Conservation (phyloP, 2,329 filamentous ascomycete species). For the Thelonectria rubi region DNA sequence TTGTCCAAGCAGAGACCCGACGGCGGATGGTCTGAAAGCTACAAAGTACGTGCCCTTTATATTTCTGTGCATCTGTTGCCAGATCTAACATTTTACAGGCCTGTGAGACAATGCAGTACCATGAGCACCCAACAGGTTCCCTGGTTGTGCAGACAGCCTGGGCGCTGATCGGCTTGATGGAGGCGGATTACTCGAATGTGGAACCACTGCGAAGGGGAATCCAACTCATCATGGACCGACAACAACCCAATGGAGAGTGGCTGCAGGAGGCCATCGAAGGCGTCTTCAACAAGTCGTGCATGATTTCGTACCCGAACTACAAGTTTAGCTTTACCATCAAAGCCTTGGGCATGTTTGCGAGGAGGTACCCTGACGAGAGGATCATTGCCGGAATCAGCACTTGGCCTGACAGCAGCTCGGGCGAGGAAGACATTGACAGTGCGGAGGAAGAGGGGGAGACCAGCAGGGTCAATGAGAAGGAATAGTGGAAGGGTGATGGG, state of each 20-base stretch:
- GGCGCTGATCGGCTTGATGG: slow-evolving; percentile 83
- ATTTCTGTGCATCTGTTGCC: not conserved
- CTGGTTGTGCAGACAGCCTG: slow-evolving; percentile 96
- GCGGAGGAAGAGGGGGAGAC: not conserved
- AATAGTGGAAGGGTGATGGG: not conserved
- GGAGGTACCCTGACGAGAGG: slow-evolving; percentile 72
- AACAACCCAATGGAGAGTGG: slow-evolving; percentile 93
- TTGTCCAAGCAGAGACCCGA: slow-evolving; percentile 85
- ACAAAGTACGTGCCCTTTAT: slow-evolving; percentile 64
- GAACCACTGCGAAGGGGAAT: slow-evolving; percentile 78
- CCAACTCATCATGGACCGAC: slow-evolving; percentile 82
- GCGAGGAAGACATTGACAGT: slow-evolving; percentile 3
- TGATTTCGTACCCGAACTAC: slow-evolving; percentile 99
- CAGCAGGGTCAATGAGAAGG: not conserved
- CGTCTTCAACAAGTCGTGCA: slow-evolving; percentile 98
- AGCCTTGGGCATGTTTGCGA: slow-evolving; percentile 88
- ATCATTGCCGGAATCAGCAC: slow-evolving; percentile 47
- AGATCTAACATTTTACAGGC: slow-evolving; percentile 56
- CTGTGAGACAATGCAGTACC: slow-evolving; percentile 80
- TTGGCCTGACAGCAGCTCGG: slow-evolving; percentile 13
- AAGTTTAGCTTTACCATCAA: slow-evolving; percentile 97
- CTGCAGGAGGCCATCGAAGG: slow-evolving; percentile 94
- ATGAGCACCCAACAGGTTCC: slow-evolving; percentile 76
- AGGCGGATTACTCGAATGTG: slow-evolving; percentile 81
- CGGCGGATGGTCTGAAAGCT: slow-evolving; percentile 97